Evolutionary conservation across 371 early-diverging fungal species (phyloP).

Genomic region (Blakeslea trispora): DNA sequence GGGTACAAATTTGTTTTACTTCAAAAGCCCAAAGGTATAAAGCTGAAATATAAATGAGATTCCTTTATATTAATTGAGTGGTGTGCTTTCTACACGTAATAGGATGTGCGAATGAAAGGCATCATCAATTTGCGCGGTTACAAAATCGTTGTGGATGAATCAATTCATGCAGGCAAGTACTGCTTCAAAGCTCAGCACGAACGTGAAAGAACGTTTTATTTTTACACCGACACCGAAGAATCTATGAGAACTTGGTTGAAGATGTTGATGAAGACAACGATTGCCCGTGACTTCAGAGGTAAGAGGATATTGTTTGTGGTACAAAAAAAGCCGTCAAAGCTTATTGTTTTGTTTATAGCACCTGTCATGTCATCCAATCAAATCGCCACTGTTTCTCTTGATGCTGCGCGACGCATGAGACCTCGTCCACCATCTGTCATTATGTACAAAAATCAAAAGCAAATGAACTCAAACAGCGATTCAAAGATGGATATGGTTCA

Average conservation of each 20-base stretch:
- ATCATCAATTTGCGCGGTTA: constrained; percentile 62
- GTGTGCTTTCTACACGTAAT: neutral
- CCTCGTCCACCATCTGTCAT: constrained; percentile 69
- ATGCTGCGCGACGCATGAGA: constrained; percentile 62
- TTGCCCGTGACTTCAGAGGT: constrained; percentile 58
- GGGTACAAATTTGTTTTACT: constrained; percentile 61
- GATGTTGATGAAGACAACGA: constrained; percentile 74
- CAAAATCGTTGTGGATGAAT: constrained; percentile 59
- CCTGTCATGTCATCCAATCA: constrained; percentile 73
- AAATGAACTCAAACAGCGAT: constrained; percentile 16
- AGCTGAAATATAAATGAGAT: neutral
- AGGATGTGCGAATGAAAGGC: constrained; percentile 59
- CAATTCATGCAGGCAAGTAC: constrained; percentile 67
- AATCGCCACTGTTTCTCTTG: constrained; percentile 62
- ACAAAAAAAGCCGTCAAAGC: too few species aligned
- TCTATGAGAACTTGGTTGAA: constrained; percentile 65
- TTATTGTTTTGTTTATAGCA: too few species aligned
- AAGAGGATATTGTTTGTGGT: constrained; percentile 7
- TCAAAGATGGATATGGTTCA: constrained; percentile 28
- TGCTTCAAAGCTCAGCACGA: constrained; percentile 74
- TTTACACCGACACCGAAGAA: constrained; percentile 63
- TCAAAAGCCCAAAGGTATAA: constrained; percentile 60
- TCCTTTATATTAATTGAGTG: too few species aligned
- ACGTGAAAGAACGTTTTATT: constrained; percentile 60
- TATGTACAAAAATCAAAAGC: constrained; percentile 43